Base-by-base conservation (phyloP, 371 early-diverging fungal genomes). In the Mucor irregularis region DNA sequence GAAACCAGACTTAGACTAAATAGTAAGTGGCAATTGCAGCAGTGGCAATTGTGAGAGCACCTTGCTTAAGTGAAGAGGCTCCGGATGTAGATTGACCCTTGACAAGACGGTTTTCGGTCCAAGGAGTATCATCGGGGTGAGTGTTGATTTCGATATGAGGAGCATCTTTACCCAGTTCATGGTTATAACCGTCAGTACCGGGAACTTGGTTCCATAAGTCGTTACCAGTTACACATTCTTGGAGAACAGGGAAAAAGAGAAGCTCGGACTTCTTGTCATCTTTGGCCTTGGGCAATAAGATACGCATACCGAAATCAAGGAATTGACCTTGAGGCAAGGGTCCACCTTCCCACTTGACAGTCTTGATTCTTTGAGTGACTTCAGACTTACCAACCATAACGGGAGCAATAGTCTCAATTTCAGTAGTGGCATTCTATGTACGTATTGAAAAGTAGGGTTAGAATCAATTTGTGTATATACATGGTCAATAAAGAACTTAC, bases 141-240 rank as follows among this genome's bases (percentile, higher is more conserved):
- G 42, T 42, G 21, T 42, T 42, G 4, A 42, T 42, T 25, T 42
- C 42, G n/a, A 42, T 42, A 4, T 42, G 42, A 42, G 42, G 42
- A 10, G 42, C 42, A 25, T 42, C 42, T 21, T 25, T 17, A 24
- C 25, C 24, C 21, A 42, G n/a, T 42, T 42, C 42, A 42, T 42
- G 42, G 24, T 42, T 42, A 21, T 42, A 42, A 7, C 42, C 42
- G 13, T 42, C 42, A 13, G 42, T 42, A 24, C 25, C 42, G 7
- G 42, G 42, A n/a, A 42, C 25, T 42, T 42, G 42, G 10, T 42
- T 42, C 42, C 42, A 42, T 21, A 42, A 25, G n/a, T 42, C 42
- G 21, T 25, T 42, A 14, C 42, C 42, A 21, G 42, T 42, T 24
- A 24, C 42, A 19, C 42, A 42, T 13, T 42, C 42, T 42, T 42